Evolutionary conservation across 495 filamentous ascomycete species (phyloP).

Genomic region (Friedmanniomyces endolithicus): DNA sequence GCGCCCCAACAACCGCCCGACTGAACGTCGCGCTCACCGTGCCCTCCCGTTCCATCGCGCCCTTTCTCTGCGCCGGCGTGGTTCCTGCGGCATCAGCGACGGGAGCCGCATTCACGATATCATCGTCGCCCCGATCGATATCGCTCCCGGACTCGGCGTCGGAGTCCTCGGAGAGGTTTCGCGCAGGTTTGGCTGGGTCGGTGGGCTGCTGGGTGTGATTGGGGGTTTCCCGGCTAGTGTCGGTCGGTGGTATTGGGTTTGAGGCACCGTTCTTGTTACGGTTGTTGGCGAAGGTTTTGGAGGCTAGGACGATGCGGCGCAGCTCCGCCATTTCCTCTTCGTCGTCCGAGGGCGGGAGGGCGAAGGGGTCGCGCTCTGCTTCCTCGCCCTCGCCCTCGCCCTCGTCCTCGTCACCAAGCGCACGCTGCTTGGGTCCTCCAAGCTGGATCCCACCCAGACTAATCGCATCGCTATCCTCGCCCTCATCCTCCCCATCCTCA

Average conservation of each 20-base stretch:
- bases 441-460: slow-evolving; percentile 44
- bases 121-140: slow-evolving; percentile 21
- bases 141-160: slow-evolving; percentile 50
- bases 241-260: slow-evolving; percentile 36
- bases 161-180: slow-evolving; percentile 37
- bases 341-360: slow-evolving; percentile 66
- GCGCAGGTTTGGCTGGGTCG: slow-evolving; percentile 8
- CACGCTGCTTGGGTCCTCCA: slow-evolving; percentile 35
- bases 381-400: slow-evolving; percentile 43
- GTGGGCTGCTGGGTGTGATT: slow-evolving; percentile 30
- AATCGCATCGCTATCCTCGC: slow-evolving; percentile 24
- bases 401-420: slow-evolving; percentile 32
- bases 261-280: slow-evolving; percentile 42
- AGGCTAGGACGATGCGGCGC: slow-evolving; percentile 66
- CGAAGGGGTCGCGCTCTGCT: slow-evolving; percentile 50
- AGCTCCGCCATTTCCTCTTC: slow-evolving; percentile 88
- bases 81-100: slow-evolving; percentile 74
- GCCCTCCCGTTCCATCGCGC: slow-evolving; percentile 28
- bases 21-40: slow-evolving; percentile 48
- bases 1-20: slow-evolving; percentile 47
- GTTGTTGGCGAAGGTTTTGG: slow-evolving; percentile 68
- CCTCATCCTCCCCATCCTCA: slow-evolving; percentile 41
- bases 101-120: slow-evolving; percentile 79
- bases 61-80: slow-evolving; percentile 41
- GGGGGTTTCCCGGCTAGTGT: slow-evolving; percentile 26